Conservation (phyloP, 495 filamentous ascomycete species). For the Penicillium verhagenii region DNA sequence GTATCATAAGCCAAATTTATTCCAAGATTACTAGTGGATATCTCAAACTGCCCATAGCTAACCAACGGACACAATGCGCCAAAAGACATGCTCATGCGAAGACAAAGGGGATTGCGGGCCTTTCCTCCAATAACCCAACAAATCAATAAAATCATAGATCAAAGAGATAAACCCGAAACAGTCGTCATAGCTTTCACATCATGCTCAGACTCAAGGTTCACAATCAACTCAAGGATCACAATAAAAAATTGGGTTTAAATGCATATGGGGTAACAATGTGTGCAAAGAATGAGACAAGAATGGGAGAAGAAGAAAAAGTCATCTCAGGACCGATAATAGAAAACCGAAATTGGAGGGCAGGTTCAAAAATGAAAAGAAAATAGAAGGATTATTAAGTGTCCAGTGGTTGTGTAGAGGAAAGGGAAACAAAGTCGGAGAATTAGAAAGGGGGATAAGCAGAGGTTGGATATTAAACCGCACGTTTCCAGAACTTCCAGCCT, state of each 20-base stretch:
- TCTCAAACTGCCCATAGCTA: conserved; percentile 5
- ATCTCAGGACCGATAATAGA: neutral
- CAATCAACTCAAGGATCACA: neutral
- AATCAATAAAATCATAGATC: neutral
- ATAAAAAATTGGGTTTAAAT: conserved; percentile 19
- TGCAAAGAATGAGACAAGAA: conserved; percentile 27
- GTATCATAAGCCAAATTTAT: neutral
- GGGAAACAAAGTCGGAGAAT: conserved; percentile 3
- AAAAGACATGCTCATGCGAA: conserved; percentile 23
- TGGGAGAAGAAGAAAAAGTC: neutral
- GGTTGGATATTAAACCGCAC: conserved; percentile 10
- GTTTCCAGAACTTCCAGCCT: conserved; percentile 94
- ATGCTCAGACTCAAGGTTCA: neutral
- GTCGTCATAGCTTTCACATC: neutral
- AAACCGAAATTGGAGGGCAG: neutral
- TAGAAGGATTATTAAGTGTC: neutral
- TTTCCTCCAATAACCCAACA: conserved; percentile 1
- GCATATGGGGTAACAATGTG: conserved; percentile 17
- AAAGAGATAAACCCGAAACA: neutral
- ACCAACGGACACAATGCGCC: conserved; percentile 12
- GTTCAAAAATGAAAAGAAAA: neutral
- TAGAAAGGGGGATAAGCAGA: conserved; percentile 6
- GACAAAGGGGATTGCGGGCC: conserved; percentile 2
- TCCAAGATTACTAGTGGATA: conserved; percentile 1
- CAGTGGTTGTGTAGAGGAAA: neutral